Evolutionary conservation across 148 eudicot species (phyloP), one percentile per base, ranked within the genome.

Genomic region (Chenopodium suecicum): DNA sequence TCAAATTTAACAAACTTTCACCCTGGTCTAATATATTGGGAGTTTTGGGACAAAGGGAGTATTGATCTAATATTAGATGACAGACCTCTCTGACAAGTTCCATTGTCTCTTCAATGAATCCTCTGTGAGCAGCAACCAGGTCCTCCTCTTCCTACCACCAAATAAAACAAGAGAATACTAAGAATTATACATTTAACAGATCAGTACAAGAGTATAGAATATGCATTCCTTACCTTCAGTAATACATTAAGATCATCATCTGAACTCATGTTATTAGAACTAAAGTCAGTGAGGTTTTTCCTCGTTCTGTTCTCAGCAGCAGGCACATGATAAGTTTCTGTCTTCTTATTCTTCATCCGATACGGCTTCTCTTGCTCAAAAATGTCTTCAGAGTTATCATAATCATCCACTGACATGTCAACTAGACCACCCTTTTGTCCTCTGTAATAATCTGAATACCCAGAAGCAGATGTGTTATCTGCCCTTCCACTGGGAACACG

Each of bases 11-110:
- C 20, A 11, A 2, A 66, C 70, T 29, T 67, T 25, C 2, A 27
- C 4, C 32, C 19, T 16, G 62, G 22, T 34, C 34, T 25, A 44
- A 20, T 20, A 20, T 71, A 5, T 41, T 44, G 16, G 54, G 76
- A 47, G 20, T 71, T 1, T 20, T 44, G 7, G 54, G 76, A 47
- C 34, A 72, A 34, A 46, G 46, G 44, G 37, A 32, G 14, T 16
- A 32, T 16, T 47, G n/a, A 72, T 0, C 12, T 64, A 56, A 62
- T 23, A 78, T n/a, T 22, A 73, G 29, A 82, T 69, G 31, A 37
- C 83, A 19, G 44, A 93, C 97, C 93, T 93, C 92, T 20, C 86
- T 87, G 82, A 93, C 92, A 65, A 90, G 90, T 68, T 89, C 89
- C 83, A 91, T 91, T 0, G 92, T 91, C 78, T 91, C 91, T 80